These are phyloP conservation scores for Neurospora sublineolata DNA, from an alignment of 495 filamentous ascomycete species.

Conservation along the genomic window DNA sequence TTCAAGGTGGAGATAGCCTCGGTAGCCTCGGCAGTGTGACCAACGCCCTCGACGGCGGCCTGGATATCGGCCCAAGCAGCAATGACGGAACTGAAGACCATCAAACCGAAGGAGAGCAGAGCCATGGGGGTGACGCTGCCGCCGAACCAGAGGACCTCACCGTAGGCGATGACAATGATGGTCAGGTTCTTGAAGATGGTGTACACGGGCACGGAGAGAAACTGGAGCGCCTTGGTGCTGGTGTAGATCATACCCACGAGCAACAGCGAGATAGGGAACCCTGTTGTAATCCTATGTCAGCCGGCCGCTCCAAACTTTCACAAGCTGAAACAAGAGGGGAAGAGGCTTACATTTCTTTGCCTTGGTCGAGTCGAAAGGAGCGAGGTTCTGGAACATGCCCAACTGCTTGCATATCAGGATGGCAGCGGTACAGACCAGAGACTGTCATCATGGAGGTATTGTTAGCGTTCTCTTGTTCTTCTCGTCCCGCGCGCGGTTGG, in stretches of 20 bases:
- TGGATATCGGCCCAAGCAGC: slow-evolving; percentile 98
- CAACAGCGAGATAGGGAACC: slow-evolving; percentile 95
- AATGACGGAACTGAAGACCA: slow-evolving; percentile 91
- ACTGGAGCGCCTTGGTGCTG: slow-evolving; percentile 89
- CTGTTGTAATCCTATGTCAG: slow-evolving; percentile 29
- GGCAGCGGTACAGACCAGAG: slow-evolving; percentile 78
- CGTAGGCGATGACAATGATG: slow-evolving; percentile 97
- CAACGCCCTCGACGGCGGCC: slow-evolving; percentile 58
- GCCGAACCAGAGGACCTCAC: slow-evolving; percentile 98
- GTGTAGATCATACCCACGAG: slow-evolving; percentile 99
- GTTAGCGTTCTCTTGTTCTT: slow-evolving; percentile 12
- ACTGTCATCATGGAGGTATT: slow-evolving; percentile 37
- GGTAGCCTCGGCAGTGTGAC: slow-evolving; percentile 49
- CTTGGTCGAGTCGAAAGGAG: slow-evolving; percentile 76
- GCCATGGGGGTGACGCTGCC: slow-evolving; percentile 81
- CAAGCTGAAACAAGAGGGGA: background rate
- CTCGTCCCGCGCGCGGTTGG: background rate
- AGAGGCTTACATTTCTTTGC: slow-evolving; percentile 66
- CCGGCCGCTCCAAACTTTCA: slow-evolving; percentile 11
- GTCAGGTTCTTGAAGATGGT: slow-evolving; percentile 99
- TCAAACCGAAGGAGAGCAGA: slow-evolving; percentile 91
- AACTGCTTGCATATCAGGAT: slow-evolving; percentile 75
- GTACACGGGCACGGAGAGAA: slow-evolving; percentile 94
- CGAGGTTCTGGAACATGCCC: slow-evolving; percentile 79
- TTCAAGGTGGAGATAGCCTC: slow-evolving; percentile 80